Percentiles rank a stretch among this genome's conserved stretches.
Conservation (phyloP, 208 protist genomes). For the Leishmania aethiopica region DNA sequence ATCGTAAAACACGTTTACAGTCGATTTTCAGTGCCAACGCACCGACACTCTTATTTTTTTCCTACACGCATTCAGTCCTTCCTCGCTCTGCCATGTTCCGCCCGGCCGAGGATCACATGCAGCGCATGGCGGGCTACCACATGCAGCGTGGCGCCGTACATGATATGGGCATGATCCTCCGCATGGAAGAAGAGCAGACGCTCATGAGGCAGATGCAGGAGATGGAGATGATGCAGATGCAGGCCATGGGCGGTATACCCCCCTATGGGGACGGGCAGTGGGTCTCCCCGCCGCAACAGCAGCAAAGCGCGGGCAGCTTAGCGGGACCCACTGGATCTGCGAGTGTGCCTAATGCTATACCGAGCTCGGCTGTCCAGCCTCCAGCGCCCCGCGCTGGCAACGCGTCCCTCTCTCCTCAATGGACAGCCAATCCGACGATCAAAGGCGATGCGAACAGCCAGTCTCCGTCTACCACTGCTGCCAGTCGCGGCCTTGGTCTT, state of each 20-base stretch:
- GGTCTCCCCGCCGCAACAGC: neutral
- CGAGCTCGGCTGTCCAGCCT: neutral
- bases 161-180: conserved; percentile 26
- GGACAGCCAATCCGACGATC: neutral
- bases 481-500: neutral
- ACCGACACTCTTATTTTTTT: neutral
- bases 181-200: conserved; percentile 28
- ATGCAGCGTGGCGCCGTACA: conserved; percentile 39
- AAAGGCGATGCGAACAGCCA: neutral
- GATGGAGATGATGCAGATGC: conserved; percentile 45
- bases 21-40: too few relatives aligned
- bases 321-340: neutral
- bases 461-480: neutral
- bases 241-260: conserved; percentile 26
- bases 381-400: neutral
- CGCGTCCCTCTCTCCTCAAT: neutral
- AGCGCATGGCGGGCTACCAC: conserved; percentile 27
- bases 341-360: neutral
- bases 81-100: conserved; percentile 24
- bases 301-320: neutral
- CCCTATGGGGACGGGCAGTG: conserved; percentile 3
- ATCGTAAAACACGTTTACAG: neutral
- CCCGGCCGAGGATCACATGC: conserved; percentile 27
- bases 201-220: conserved; percentile 34
- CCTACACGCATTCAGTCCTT: neutral